Evolutionary conservation across 1,284 basidiomycete species (phyloP).

Genomic region (Butyriboletus appendiculatus): DNA sequence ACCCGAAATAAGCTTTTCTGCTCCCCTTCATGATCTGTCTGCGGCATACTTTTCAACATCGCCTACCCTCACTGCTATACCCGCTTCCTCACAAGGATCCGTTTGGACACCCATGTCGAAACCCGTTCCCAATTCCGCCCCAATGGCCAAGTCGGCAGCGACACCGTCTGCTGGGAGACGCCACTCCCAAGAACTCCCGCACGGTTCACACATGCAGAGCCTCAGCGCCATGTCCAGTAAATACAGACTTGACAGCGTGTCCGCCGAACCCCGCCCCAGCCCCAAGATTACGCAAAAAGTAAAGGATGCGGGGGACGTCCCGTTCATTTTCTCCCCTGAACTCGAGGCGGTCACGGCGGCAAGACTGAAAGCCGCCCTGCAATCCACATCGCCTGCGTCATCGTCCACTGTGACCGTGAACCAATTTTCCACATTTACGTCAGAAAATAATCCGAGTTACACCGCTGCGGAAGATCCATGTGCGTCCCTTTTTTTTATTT

Average conservation of each 20-base stretch:
- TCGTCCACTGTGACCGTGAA: background rate
- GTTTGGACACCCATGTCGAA: slow-evolving; percentile 16
- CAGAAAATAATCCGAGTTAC: slow-evolving; percentile 20
- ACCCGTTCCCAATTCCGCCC: background rate
- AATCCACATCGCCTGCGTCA: slow-evolving; percentile 14
- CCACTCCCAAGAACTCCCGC: slow-evolving; percentile 27
- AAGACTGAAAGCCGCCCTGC: slow-evolving; percentile 28
- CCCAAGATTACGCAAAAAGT: slow-evolving; percentile 22
- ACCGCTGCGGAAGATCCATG: slow-evolving; percentile 23
- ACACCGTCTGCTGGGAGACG: slow-evolving; percentile 8
- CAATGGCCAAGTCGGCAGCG: slow-evolving; percentile 8
- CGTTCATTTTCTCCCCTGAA: slow-evolving; percentile 35
- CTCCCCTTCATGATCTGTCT: slow-evolving; percentile 14
- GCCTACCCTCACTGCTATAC: slow-evolving; percentile 7
- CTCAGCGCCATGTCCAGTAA: slow-evolving; percentile 29
- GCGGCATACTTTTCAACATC: slow-evolving; percentile 18
- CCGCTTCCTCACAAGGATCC: slow-evolving; percentile 20
- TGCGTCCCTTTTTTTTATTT: slow-evolving; percentile 23
- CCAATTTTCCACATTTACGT: slow-evolving; percentile 24
- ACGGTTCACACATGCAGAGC: slow-evolving; percentile 21
- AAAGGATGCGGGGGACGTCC: slow-evolving; percentile 35
- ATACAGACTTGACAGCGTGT: slow-evolving; percentile 22
- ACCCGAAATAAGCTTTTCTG: slow-evolving; percentile 15
- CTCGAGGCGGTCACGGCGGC: slow-evolving; percentile 33
- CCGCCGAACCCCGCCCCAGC: slow-evolving; percentile 14